phyloP scores from a whole-genome alignment of 345 rosid genomes.

The Citrus reticulata region DNA sequence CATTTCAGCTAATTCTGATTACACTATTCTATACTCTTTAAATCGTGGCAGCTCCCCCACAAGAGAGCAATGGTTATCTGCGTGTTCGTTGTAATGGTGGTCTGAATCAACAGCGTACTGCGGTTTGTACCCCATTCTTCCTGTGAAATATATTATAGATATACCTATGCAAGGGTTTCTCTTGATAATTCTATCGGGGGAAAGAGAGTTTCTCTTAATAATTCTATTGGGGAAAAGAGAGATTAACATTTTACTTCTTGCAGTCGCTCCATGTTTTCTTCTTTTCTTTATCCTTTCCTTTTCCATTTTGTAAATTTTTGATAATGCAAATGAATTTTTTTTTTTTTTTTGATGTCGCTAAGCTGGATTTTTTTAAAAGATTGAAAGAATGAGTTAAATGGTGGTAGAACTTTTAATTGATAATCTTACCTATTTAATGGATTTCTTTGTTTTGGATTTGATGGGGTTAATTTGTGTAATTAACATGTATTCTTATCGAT shows the following conservation, averaged over 20 bases:
- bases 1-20: neutral
- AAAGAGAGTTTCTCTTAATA: neutral
- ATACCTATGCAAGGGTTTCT: neutral
- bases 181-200: neutral
- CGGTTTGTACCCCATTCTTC: slow-evolving; percentile 49
- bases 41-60: slow-evolving; percentile 75
- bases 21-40: neutral
- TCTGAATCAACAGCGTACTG: slow-evolving; percentile 95
- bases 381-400: neutral
- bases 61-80: slow-evolving; percentile 78
- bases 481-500: slow-evolving; percentile 12
- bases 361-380: neutral
- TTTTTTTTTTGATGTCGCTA: neutral
- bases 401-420: neutral
- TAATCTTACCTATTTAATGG: neutral
- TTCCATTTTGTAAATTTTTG: too few species aligned
- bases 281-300: neutral
- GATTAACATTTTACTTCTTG: neutral
- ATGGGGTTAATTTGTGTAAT: neutral
- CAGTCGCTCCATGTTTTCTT: neutral
- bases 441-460: neutral
- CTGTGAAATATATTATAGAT: neutral
- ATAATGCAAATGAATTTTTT: neutral
- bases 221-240: neutral
- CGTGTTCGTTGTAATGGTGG: slow-evolving; percentile 99